These are phyloP conservation scores for Coelastrella sp. DNA, from an alignment of 139 green algal species.

Conservation along the genomic window DNA sequence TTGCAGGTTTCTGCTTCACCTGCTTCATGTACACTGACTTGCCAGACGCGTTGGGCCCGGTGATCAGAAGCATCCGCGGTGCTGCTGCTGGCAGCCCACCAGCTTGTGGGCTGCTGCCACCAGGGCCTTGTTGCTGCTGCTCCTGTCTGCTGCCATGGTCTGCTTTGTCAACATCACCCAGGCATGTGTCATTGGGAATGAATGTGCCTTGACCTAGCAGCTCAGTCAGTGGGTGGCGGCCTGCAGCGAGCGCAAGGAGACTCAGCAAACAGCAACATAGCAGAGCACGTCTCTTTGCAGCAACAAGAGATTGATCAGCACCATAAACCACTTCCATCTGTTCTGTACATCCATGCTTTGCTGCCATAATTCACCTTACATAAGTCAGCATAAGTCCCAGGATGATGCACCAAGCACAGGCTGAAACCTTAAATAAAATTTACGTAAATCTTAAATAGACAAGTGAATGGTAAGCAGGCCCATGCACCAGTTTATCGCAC, in stretches of 20 bases:
- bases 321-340: too few relatives aligned
- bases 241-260: constrained; percentile 30
- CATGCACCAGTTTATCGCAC: constrained; percentile 14
- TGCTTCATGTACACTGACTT: constrained; percentile 90
- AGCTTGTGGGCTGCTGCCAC: not conserved
- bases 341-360: too few relatives aligned
- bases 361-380: too few relatives aligned
- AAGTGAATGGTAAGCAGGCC: not conserved
- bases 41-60: constrained; percentile 84
- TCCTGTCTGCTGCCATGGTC: not conserved
- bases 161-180: constrained; percentile 48
- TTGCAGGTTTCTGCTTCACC: constrained; percentile 18
- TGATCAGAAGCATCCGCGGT: constrained; percentile 66
- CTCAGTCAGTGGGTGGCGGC: constrained; percentile 87
- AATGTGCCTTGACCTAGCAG: constrained; percentile 67
- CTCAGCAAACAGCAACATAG: too few relatives aligned
- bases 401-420: too few relatives aligned
- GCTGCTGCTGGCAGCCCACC: not conserved
- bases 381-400: too few relatives aligned
- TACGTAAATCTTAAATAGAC: not conserved
- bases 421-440: too few relatives aligned
- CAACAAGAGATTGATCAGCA: too few relatives aligned
- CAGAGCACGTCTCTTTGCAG: too few relatives aligned
- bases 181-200: constrained; percentile 87
- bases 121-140: not conserved